Evolutionary conservation across 75 land plant species (phyloP).

Genomic region (Ceratopteris richardii): DNA sequence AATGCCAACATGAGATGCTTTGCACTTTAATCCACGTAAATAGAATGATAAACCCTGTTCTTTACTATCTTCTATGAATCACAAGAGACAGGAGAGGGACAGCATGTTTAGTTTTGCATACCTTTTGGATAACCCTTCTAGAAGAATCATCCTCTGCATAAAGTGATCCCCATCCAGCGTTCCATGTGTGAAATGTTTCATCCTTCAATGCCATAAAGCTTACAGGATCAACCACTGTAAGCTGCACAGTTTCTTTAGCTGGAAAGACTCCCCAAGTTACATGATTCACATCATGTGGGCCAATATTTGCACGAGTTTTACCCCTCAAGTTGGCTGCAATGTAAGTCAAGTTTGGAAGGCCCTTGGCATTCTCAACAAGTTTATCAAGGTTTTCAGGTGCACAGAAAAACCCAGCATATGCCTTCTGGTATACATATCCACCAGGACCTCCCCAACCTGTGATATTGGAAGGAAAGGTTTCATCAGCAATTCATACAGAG

Average conservation of each 20-base stretch:
- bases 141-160: slow-evolving; percentile 77
- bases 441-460: slow-evolving; percentile 93
- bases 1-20: too few species aligned
- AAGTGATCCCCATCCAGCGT: slow-evolving; percentile 66
- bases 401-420: slow-evolving; percentile 94
- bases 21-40: too few species aligned
- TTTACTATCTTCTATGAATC: too few species aligned
- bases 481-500: not conserved
- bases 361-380: slow-evolving; percentile 53
- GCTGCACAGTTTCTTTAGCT: slow-evolving; percentile 92
- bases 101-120: too few species aligned
- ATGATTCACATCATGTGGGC: slow-evolving; percentile 63
- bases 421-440: slow-evolving; percentile 96
- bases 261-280: slow-evolving; percentile 99
- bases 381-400: slow-evolving; percentile 47
- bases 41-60: too few species aligned
- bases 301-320: slow-evolving; percentile 47
- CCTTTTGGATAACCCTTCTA: slow-evolving; percentile 60
- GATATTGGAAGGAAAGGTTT: too few species aligned
- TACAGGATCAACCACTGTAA: slow-evolving; percentile 83
- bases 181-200: slow-evolving; percentile 92
- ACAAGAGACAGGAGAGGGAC: too few species aligned
- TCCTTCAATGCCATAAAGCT: slow-evolving; percentile 96
- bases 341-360: slow-evolving; percentile 48
- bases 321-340: slow-evolving; percentile 84